Evolutionary conservation across 768 basidiomycete species (phyloP), one percentile per base, ranked within the genome.

Genomic region (Piloderma croceum): DNA sequence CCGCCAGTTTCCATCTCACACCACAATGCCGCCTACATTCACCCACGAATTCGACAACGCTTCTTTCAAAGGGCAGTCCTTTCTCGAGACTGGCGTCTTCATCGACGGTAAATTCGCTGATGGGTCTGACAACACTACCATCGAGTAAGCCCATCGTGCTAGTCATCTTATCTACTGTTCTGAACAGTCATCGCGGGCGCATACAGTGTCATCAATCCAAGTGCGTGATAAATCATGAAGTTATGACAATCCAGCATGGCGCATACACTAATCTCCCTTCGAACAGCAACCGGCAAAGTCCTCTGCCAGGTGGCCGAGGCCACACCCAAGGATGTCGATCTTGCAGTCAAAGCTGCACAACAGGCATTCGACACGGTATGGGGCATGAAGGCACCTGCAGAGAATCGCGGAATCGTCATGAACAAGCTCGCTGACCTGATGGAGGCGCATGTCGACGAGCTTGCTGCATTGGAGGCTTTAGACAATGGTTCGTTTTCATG

Each of bases 311-410:
- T 76, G 44, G 53, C 71, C 4, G 76, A 70, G 51, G 83, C 68
- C 19, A 71, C 71, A 5, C 24, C 63, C 9, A 69, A 74, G 44
- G 84, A 87, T 48, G 69, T 85, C 44, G 79, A 89, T 59, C 48
- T 50, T 31, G 85, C 85, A 2, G 85, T 86, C 45, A 56, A 61
- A 1, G 76, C 69, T 20, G 81, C 83, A 1, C 69, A 73, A 43
- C 71, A 62, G 57, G 63, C 65, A 3, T 62, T 49, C 50, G 57
- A 59, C 34, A 58, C 57, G 4, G 31, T 50, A 23, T 81, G 81
- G 77, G 77, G 78, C n/a, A 57, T 70, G 39, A 72, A 73, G 31
- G 54, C 49, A n/a, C 56, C 71, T 3, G 71, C 65, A 6, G 50
- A 49, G 4, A 44, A 62, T 36, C 68, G 76, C 21, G 64, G 58